Percentiles rank a stretch among this genome's conserved stretches.
Conservation (phyloP, 768 basidiomycete species). For the Hysterangium stoloniferum region DNA sequence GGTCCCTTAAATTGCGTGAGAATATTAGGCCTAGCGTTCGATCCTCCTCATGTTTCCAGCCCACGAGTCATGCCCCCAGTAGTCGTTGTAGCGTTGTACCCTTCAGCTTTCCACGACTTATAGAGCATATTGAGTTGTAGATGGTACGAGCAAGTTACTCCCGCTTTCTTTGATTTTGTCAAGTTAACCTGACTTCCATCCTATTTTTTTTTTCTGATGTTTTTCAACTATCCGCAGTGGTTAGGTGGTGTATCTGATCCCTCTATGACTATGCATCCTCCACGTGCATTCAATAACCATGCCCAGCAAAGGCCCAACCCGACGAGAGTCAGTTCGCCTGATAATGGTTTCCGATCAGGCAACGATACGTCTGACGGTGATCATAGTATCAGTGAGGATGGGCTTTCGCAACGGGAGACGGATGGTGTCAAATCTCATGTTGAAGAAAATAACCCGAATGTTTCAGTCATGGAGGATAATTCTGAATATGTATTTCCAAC, state of each 20-base stretch:
- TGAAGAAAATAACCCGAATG: background rate
- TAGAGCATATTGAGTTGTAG: no score
- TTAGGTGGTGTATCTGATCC: background rate
- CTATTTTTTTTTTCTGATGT: background rate
- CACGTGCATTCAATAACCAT: background rate
- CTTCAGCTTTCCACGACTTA: no score
- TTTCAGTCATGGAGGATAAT: background rate
- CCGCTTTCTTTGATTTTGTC: no score
- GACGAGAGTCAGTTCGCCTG: background rate
- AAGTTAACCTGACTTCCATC: background rate
- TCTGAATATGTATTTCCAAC: no score
- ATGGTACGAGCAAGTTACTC: no score
- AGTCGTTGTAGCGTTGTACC: no score
- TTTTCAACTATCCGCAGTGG: conserved; percentile 2
- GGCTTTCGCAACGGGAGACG: background rate
- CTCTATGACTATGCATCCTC: background rate
- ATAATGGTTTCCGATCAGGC: background rate
- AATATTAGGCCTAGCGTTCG: no score
- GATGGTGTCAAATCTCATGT: background rate
- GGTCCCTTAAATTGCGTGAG: no score
- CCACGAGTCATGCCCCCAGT: no score
- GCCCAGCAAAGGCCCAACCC: background rate
- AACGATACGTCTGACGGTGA: background rate
- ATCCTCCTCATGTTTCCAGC: no score
- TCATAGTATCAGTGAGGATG: background rate